Conservation (phyloP, 768 basidiomycete species). For the Coprinopsis sp. region DNA sequence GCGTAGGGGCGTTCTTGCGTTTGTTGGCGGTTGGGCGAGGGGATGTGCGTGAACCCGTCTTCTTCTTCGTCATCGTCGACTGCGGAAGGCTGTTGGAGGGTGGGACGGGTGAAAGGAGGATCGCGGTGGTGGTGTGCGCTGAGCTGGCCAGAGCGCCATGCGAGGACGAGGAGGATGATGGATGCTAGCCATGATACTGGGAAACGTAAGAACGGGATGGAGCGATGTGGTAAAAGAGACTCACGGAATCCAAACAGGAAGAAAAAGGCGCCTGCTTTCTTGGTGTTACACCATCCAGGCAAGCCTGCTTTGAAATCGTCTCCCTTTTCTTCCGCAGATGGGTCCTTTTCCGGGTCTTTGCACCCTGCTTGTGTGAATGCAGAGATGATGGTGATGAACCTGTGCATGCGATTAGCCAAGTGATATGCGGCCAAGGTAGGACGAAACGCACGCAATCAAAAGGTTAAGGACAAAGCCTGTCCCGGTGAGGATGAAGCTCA, state of each 20-base stretch:
- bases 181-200: constrained; percentile 75
- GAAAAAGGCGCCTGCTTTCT: constrained; percentile 86
- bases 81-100: constrained; percentile 39
- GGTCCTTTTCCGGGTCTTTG: constrained; percentile 79
- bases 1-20: constrained; percentile 23
- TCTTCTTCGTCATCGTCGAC: constrained; percentile 53
- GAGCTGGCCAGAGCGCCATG: constrained; percentile 71
- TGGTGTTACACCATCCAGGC: constrained; percentile 84
- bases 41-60: constrained; percentile 46
- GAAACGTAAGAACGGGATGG: constrained; percentile 1
- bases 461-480: constrained; percentile 62
- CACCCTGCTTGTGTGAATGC: constrained; percentile 90
- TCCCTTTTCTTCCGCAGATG: constrained; percentile 60
- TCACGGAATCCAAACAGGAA: constrained; percentile 81
- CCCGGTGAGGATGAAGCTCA: constrained; percentile 77
- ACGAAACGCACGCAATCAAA: constrained; percentile 65
- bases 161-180: constrained; percentile 56
- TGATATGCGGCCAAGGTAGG: constrained; percentile 6
- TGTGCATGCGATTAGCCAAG: constrained; percentile 20
- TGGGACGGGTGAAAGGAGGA: constrained; percentile 70
- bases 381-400: constrained; percentile 73
- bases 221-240: constrained; percentile 19
- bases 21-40: constrained; percentile 24
- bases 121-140: constrained; percentile 65
- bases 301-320: constrained; percentile 64